Evolutionary conservation across 768 basidiomycete species (phyloP).

Genomic region (Collybiopsis luxurians): DNA sequence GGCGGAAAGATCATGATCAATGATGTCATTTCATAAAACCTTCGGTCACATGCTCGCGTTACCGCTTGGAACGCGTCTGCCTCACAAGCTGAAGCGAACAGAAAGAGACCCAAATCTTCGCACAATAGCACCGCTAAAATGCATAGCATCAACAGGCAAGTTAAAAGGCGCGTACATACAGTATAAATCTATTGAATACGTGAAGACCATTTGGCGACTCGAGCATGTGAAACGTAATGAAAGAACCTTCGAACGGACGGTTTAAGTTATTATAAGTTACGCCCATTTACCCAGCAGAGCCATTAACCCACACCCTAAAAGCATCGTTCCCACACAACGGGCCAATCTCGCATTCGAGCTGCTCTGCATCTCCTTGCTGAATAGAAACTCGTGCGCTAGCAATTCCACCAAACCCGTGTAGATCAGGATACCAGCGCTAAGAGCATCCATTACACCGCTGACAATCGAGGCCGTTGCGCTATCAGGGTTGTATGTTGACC

Average conservation of each 20-base stretch:
- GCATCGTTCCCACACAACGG: slow-evolving; percentile 73
- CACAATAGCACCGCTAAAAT: too few species aligned
- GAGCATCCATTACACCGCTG: slow-evolving; percentile 79
- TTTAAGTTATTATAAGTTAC: too few species aligned
- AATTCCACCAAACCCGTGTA: slow-evolving; percentile 90
- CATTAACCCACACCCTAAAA: slow-evolving; percentile 82
- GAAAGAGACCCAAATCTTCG: too few species aligned
- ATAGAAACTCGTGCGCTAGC: slow-evolving; percentile 92
- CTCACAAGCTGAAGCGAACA: too few species aligned
- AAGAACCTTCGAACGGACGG: too few species aligned
- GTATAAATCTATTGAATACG: too few species aligned
- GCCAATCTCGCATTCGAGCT: slow-evolving; percentile 58
- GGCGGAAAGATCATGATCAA: background rate
- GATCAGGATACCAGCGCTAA: slow-evolving; percentile 84
- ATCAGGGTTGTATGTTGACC: slow-evolving; percentile 77
- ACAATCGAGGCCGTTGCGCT: slow-evolving; percentile 76
- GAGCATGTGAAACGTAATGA: too few species aligned
- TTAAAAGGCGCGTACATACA: too few species aligned
- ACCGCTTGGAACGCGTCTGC: too few species aligned
- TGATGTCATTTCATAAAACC: background rate
- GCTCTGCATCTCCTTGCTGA: slow-evolving; percentile 80
- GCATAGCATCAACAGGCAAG: too few species aligned
- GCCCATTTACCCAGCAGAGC: slow-evolving; percentile 92
- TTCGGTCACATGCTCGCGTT: too few species aligned
- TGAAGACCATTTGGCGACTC: too few species aligned